Percentiles rank a stretch among this genome's conserved stretches.
Evolutionary conservation across 169 alveolate species (phyloP).

Genomic region (Toxoplasma gondii): DNA sequence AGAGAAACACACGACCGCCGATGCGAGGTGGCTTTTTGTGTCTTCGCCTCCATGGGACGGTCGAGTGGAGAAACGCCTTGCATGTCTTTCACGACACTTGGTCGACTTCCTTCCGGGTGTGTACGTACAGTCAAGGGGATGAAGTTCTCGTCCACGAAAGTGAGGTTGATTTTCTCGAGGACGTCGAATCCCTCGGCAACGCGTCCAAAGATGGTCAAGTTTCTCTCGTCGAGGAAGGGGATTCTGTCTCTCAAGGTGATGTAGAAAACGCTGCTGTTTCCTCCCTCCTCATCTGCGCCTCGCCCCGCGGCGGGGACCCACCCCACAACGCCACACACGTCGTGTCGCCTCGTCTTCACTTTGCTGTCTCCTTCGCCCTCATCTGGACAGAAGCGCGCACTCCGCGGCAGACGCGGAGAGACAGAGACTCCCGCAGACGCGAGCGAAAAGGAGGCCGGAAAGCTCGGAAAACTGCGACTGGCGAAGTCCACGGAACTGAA

Average conservation of each 20-base stretch:
- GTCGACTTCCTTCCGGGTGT: not conserved
- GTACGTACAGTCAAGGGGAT: constrained; percentile 77
- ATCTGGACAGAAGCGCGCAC: constrained; percentile 50
- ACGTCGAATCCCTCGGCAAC: constrained; percentile 85
- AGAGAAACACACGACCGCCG: too few relatives aligned
- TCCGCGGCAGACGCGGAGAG: not conserved
- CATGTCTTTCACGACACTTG: too few relatives aligned
- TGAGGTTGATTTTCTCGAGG: constrained; percentile 80
- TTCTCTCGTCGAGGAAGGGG: constrained; percentile 76
- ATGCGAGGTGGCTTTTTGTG: too few relatives aligned
- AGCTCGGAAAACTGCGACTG: not conserved
- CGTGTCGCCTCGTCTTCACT: not conserved
- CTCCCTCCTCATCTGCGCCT: not conserved
- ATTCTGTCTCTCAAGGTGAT: constrained; percentile 84
- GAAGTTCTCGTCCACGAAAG: constrained; percentile 82
- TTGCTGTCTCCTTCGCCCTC: not conserved
- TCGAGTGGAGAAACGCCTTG: too few relatives aligned
- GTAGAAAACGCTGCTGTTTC: constrained; percentile 81
- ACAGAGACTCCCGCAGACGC: not conserved
- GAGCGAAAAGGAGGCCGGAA: not conserved
- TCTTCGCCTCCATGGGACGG: too few relatives aligned
- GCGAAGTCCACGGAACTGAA: not conserved
- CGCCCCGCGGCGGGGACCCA: constrained; percentile 39
- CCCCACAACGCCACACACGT: constrained; percentile 56
- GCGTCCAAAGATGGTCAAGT: constrained; percentile 90